Base-by-base conservation (phyloP, 1,284 basidiomycete species). In the Calocybe gambosa region DNA sequence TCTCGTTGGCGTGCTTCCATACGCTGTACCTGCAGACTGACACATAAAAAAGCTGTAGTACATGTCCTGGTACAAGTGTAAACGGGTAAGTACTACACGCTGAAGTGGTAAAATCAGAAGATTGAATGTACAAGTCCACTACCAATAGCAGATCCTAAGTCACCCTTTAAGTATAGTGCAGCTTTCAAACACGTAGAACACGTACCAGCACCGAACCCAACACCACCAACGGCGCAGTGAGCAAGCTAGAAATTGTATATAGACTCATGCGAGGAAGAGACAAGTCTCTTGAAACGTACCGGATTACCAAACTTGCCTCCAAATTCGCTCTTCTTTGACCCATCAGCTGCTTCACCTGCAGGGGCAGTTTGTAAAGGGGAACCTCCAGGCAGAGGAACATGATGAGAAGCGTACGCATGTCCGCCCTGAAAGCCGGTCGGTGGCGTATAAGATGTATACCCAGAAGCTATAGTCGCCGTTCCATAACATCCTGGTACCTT, bases 201-300 rank as follows among this genome's bases (percentile, higher is more conserved):
- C 70, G 56, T 19, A 75, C 77, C 58, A 64, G 74, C 82, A 54
- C 84, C 83, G 52, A 86, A 85, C 7, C 84, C 84, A 43, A 80
- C 74, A 59, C 85, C 85, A 37, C 83, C 82, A 2, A 74, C 84
- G 34, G 84, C 83, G 39, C 80, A 76, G 39, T 76, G 71, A 3
- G 81, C 82, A 68, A 85, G 73, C 80, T 81, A 47, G 48, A 38
- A 12, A 38, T 7, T 35, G 12, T 21, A 12, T 21, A 38, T 19
- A 38, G n/a, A 3, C 16, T n/a, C 15, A 7, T 16, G 35, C 16
- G n/a, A 36, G 3, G 20, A 5, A 3, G 12, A 13, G 10, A 29
- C 10, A 49, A 28, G 35, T 44, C 10, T 25, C 9, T 13, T 4
- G 29, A 12, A 29, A 55, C 64, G 56, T 54, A 79, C 80, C 31